phyloP scores from a whole-genome alignment of 805 yeast species.

The Candida sithepensis region DNA sequence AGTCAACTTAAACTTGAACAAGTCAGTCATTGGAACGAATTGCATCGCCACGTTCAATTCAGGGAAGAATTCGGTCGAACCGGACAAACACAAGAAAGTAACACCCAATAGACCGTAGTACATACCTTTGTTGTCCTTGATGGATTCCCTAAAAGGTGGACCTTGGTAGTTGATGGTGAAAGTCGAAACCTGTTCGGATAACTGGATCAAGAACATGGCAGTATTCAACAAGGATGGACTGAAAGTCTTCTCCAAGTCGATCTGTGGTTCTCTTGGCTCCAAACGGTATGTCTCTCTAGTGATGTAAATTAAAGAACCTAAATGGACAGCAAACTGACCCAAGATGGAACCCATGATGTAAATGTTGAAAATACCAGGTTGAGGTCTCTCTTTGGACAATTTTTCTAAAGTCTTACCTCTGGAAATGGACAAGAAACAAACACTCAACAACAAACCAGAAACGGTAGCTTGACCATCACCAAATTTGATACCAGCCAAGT shows the following conservation, averaged over 20 bases:
- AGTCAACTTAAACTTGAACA: constrained; percentile 78
- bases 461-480: constrained; percentile 98
- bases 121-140: constrained; percentile 92
- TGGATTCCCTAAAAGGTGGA: constrained; percentile 89
- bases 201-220: constrained; percentile 89
- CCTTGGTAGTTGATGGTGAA: constrained; percentile 98
- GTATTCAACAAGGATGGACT: constrained; percentile 90
- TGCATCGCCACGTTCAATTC: constrained; percentile 90
- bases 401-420: constrained; percentile 89
- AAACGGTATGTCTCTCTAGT: constrained; percentile 77
- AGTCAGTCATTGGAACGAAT: constrained; percentile 77
- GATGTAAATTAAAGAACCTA: constrained; percentile 75
- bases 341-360: constrained; percentile 97
- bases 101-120: constrained; percentile 92
- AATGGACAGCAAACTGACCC: constrained; percentile 94
- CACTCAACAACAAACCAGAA: constrained; percentile 87
- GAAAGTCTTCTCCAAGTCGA: constrained; percentile 87
- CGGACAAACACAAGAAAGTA: constrained; percentile 80
- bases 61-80: constrained; percentile 92
- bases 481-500: constrained; percentile 94
- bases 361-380: constrained; percentile 90
- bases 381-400: constrained; percentile 91
- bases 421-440: constrained; percentile 92
- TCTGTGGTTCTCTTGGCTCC: constrained; percentile 90
- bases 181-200: constrained; percentile 95